Evolutionary conservation across 2,329 filamentous ascomycete species (phyloP).

Genomic region (Beauveria pseudobassiana): DNA sequence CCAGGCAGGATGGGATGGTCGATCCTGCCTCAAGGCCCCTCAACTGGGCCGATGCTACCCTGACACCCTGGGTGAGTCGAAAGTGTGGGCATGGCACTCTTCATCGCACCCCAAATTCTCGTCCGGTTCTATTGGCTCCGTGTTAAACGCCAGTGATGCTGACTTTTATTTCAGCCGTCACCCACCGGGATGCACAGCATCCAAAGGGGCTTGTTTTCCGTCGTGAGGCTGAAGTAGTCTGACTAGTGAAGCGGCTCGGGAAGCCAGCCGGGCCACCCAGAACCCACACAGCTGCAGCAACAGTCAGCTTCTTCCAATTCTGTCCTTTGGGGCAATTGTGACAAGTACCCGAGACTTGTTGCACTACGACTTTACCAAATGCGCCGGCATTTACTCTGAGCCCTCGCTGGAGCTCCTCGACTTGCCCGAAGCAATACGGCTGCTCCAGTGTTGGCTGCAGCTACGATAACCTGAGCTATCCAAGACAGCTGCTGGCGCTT

Average conservation of each 20-base stretch:
- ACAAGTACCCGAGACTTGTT: not conserved
- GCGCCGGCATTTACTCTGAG: not conserved
- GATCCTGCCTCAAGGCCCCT: too few relatives aligned
- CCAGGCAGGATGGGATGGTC: too few relatives aligned
- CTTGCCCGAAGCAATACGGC: not conserved
- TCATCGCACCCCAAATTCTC: too few relatives aligned
- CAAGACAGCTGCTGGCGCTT: not conserved
- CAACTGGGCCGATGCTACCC: too few relatives aligned
- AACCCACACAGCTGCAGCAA: slow-evolving; percentile 3
- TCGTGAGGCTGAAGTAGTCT: not conserved
- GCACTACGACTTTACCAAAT: not conserved
- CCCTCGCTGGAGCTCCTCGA: not conserved
- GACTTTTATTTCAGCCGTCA: not conserved
- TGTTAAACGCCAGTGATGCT: not conserved
- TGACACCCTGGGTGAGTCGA: too few relatives aligned
- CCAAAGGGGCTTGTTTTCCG: not conserved
- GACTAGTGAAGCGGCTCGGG: not conserved
- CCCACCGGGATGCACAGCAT: not conserved
- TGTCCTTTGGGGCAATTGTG: not conserved
- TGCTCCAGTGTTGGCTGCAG: not conserved
- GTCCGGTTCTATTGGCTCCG: not conserved
- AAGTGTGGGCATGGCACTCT: too few relatives aligned
- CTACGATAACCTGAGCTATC: not conserved
- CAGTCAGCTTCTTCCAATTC: slow-evolving; percentile 1
- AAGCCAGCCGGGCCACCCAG: not conserved